phyloP scores from a whole-genome alignment of 129 eudicot species.

The Lactuca sativa region DNA sequence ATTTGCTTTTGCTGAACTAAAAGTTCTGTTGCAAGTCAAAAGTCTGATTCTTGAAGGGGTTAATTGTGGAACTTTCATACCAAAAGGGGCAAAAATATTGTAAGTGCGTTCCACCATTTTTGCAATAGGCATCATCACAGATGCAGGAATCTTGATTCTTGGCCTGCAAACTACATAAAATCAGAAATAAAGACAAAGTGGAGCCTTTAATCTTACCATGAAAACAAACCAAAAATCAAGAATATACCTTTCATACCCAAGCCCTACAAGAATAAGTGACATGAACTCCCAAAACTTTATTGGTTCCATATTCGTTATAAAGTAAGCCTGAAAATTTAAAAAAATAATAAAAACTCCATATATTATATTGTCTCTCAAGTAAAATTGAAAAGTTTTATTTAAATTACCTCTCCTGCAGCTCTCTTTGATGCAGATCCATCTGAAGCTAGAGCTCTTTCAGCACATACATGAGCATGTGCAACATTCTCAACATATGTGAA shows the following conservation, averaged over 20 bases:
- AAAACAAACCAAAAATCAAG: slow-evolving; percentile 18
- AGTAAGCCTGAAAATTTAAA: slow-evolving; percentile 69
- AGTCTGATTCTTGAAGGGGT: slow-evolving; percentile 96
- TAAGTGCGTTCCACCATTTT: slow-evolving; percentile 66
- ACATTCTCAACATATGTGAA: slow-evolving; percentile 95
- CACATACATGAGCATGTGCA: slow-evolving; percentile 99
- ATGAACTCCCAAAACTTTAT: slow-evolving; percentile 95
- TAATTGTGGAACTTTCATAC: slow-evolving; percentile 95
- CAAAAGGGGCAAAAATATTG: slow-evolving; percentile 71
- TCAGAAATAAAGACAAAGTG: slow-evolving; percentile 56
- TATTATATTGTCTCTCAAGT: neutral
- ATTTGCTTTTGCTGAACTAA: slow-evolving; percentile 82
- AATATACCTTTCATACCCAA: slow-evolving; percentile 91
- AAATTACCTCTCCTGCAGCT: slow-evolving; percentile 86
- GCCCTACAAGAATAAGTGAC: slow-evolving; percentile 84
- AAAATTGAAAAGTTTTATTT: slow-evolving; percentile 11
- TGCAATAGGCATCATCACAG: slow-evolving; percentile 91
- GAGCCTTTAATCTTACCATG: slow-evolving; percentile 10
- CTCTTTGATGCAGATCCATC: slow-evolving; percentile 65
- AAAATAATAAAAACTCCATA: neutral
- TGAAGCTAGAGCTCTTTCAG: slow-evolving; percentile 97
- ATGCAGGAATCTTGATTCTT: slow-evolving; percentile 72
- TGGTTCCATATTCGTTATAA: slow-evolving; percentile 95
- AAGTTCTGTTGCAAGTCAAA: slow-evolving; percentile 77
- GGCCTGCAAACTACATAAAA: slow-evolving; percentile 90